These are phyloP conservation scores for Aspergillus sclerotialis DNA, from an alignment of 2,329 filamentous ascomycete species.

Conservation along the genomic window DNA sequence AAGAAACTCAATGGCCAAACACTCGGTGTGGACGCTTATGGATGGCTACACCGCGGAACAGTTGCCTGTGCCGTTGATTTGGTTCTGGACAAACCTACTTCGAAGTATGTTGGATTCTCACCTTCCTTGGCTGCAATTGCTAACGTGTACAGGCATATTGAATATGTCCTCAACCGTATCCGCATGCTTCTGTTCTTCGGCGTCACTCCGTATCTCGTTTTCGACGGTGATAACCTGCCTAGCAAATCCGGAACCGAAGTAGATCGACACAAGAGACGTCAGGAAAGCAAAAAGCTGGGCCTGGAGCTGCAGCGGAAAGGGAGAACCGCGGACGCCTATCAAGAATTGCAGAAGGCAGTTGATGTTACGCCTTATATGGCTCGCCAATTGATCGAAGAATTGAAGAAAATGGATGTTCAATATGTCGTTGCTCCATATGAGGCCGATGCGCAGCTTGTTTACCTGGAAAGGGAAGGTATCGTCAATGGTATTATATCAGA, in stretches of 20 bases:
- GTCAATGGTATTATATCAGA: slow-evolving; percentile 88
- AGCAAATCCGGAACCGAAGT: slow-evolving; percentile 86
- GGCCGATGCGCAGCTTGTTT: slow-evolving; percentile 93
- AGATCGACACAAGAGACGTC: slow-evolving; percentile 65
- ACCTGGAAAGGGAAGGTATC: slow-evolving; percentile 77
- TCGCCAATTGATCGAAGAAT: slow-evolving; percentile 77
- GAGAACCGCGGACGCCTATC: slow-evolving; percentile 69
- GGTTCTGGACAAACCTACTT: slow-evolving; percentile 78
- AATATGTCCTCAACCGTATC: slow-evolving; percentile 83
- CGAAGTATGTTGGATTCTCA: slow-evolving; percentile 53
- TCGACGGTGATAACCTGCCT: slow-evolving; percentile 90
- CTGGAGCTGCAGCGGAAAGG: slow-evolving; percentile 75
- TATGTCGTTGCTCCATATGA: slow-evolving; percentile 97
- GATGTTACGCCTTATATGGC: slow-evolving; percentile 98
- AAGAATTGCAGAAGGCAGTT: slow-evolving; percentile 88
- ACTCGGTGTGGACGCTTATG: slow-evolving; percentile 93
- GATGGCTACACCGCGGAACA: slow-evolving; percentile 93
- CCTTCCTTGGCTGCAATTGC: slow-evolving; percentile 47
- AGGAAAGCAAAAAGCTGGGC: slow-evolving; percentile 68
- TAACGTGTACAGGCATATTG: slow-evolving; percentile 61
- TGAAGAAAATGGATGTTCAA: slow-evolving; percentile 70
- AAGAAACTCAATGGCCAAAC: slow-evolving; percentile 84
- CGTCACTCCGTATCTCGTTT: slow-evolving; percentile 88
- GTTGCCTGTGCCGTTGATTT: slow-evolving; percentile 86
- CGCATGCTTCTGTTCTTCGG: slow-evolving; percentile 92